These are phyloP conservation scores for Darksidea phi DNA, from an alignment of 495 filamentous ascomycete genomes.

Conservation along the genomic window DNA sequence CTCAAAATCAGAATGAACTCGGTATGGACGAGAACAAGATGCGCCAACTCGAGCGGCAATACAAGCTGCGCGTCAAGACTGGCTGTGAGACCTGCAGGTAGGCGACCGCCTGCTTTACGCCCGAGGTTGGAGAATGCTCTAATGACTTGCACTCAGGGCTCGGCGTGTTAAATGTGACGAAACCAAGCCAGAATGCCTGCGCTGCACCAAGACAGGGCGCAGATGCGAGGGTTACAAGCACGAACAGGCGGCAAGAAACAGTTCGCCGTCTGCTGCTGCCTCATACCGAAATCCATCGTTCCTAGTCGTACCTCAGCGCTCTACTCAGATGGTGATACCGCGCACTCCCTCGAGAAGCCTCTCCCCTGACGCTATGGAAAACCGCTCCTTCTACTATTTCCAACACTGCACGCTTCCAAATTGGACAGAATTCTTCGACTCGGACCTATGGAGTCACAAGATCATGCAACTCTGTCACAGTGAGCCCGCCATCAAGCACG, in stretches of 20 bases:
- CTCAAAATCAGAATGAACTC: not conserved
- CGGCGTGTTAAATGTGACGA: slow-evolving; percentile 38
- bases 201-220: slow-evolving; percentile 33
- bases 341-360: slow-evolving; percentile 27
- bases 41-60: slow-evolving; percentile 32
- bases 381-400: slow-evolving; percentile 35
- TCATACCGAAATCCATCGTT: slow-evolving; percentile 32
- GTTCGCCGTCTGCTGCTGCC: slow-evolving; percentile 26
- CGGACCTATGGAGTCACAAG: slow-evolving; percentile 34
- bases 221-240: slow-evolving; percentile 36
- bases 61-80: slow-evolving; percentile 33
- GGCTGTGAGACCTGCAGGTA: slow-evolving; percentile 34
- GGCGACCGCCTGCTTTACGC: not conserved
- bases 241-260: slow-evolving; percentile 1
- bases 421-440: slow-evolving; percentile 39
- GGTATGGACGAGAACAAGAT: slow-evolving; percentile 31
- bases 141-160: slow-evolving; percentile 20
- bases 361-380: slow-evolving; percentile 24
- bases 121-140: not conserved
- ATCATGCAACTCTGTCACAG: slow-evolving; percentile 32
- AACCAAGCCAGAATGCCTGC: slow-evolving; percentile 32
- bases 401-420: slow-evolving; percentile 29
- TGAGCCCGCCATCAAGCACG: slow-evolving; percentile 38
- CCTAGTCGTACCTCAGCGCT: slow-evolving; percentile 20
- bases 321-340: slow-evolving; percentile 10